A percentile compares a stretch with the other conserved stretches of the same genome.
Conservation (phyloP, 257 asterid species). For the Scutellaria baicalensis region DNA sequence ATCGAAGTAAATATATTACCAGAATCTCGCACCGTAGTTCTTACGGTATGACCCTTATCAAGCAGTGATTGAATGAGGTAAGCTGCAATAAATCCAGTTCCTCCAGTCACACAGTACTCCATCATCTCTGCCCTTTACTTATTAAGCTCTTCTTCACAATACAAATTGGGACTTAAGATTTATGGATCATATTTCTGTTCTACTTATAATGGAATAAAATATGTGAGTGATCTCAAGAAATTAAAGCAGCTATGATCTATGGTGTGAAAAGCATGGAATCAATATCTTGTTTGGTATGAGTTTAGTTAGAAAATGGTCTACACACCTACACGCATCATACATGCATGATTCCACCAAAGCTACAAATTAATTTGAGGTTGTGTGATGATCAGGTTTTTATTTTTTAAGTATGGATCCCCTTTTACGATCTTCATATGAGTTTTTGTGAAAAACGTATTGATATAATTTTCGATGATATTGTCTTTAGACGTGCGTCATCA, state of each 20-base stretch:
- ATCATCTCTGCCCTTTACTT: conserved; percentile 26
- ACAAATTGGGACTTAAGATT: background rate
- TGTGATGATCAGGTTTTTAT: too few relatives aligned
- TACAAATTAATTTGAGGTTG: too few relatives aligned
- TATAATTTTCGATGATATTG: too few relatives aligned
- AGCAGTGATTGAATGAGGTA: conserved; percentile 63
- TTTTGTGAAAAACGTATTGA: too few relatives aligned
- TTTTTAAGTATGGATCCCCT: too few relatives aligned
- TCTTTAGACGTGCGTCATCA: too few relatives aligned
- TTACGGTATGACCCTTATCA: conserved; percentile 56
- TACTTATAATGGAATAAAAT: background rate
- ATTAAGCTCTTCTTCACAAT: background rate
- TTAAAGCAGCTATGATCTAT: background rate
- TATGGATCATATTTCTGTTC: background rate
- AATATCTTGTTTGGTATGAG: conserved; percentile 15
- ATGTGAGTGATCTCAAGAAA: background rate
- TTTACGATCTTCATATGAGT: too few relatives aligned
- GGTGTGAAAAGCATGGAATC: background rate
- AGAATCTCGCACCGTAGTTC: conserved; percentile 81
- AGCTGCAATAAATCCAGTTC: conserved; percentile 85
- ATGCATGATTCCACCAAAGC: too few relatives aligned
- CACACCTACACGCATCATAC: background rate
- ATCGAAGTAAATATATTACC: too few relatives aligned
- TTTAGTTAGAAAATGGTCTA: conserved; percentile 8
- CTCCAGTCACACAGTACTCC: conserved; percentile 85